Percentiles rank a stretch among this genome's conserved stretches.
These are phyloP conservation scores for Deakozyma indianensis DNA, from an alignment of 805 yeast species.

Conservation along the genomic window DNA sequence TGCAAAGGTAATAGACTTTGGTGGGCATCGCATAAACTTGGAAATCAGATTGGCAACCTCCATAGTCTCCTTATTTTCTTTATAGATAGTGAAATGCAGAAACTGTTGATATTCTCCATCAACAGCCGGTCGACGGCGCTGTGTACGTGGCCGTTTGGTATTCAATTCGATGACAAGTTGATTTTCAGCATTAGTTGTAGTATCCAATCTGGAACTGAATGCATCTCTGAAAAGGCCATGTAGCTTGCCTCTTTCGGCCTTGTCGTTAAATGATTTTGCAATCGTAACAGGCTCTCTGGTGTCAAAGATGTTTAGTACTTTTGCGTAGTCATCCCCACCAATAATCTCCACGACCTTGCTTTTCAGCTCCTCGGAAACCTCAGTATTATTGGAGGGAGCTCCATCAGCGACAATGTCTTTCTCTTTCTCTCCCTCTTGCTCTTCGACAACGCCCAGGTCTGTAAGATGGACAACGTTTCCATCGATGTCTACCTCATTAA, in stretches of 20 bases:
- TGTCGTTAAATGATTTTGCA: constrained; percentile 42
- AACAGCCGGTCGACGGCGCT: constrained; percentile 9
- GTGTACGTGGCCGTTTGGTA: constrained; percentile 24
- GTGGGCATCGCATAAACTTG: constrained; percentile 60
- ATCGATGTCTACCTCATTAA: constrained; percentile 62
- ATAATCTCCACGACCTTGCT: constrained; percentile 35
- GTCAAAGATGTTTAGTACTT: constrained; percentile 38
- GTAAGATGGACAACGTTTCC: constrained; percentile 61
- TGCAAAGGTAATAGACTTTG: constrained; percentile 60
- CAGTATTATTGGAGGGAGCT: constrained; percentile 11
- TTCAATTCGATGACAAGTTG: constrained; percentile 49
- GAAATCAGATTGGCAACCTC: constrained; percentile 71
- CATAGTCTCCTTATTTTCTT: constrained; percentile 96
- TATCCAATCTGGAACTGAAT: constrained; percentile 61
- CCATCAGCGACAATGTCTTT: constrained; percentile 28
- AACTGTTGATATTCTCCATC: constrained; percentile 58
- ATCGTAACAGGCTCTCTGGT: constrained; percentile 49
- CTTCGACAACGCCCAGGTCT: constrained; percentile 55
- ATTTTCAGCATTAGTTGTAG: constrained; percentile 58
- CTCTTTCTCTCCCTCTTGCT: constrained; percentile 34
- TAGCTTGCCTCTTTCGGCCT: constrained; percentile 57
- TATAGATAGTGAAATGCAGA: constrained; percentile 68
- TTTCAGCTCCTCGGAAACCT: background rate
- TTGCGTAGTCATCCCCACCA: constrained; percentile 44
- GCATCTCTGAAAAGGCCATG: constrained; percentile 67